Percentiles rank a stretch among this genome's conserved stretches.
Evolutionary conservation across 805 yeast genomes (phyloP).

Genomic region (Candida yuanshanica): DNA sequence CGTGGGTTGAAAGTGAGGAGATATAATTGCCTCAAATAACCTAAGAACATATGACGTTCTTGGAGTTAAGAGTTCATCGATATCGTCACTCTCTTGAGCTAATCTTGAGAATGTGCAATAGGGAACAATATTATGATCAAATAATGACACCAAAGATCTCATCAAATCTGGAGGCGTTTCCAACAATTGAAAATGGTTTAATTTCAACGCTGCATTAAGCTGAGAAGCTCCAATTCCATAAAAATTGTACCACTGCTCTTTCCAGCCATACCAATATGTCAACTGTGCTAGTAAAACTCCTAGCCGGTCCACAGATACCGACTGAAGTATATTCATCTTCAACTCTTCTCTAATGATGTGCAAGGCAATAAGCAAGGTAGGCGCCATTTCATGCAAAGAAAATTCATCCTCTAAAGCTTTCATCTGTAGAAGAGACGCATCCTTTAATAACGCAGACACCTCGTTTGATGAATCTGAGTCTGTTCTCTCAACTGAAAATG

Average conservation of each 20-base stretch:
- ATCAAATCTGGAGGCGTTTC: constrained; percentile 57
- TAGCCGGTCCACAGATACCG: constrained; percentile 32
- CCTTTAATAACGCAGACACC: constrained; percentile 7
- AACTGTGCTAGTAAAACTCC: constrained; percentile 56
- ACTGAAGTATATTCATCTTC: constrained; percentile 46
- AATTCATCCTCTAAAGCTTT: constrained; percentile 24
- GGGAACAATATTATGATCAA: constrained; percentile 38
- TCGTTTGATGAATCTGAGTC: constrained; percentile 10
- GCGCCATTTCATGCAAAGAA: constrained; percentile 46
- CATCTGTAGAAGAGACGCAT: constrained; percentile 12
- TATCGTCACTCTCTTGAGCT: constrained; percentile 52
- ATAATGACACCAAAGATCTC: constrained; percentile 48
- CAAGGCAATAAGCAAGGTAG: constrained; percentile 59
- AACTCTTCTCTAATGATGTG: constrained; percentile 78
- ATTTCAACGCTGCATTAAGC: constrained; percentile 35
- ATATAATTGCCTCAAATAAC: constrained; percentile 57
- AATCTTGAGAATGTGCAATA: constrained; percentile 64
- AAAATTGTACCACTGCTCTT: constrained; percentile 53
- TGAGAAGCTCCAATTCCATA: constrained; percentile 35
- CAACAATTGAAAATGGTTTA: constrained; percentile 31
- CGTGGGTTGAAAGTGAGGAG: constrained; percentile 43
- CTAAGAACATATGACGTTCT: constrained; percentile 53
- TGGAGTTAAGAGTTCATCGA: constrained; percentile 61
- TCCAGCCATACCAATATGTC: constrained; percentile 71
- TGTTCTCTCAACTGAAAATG: constrained; percentile 31